A percentile compares a stretch with the other conserved stretches of the same genome.
Evolutionary conservation across 1,284 basidiomycete genomes (phyloP).

Genomic region (Cerioporus squamosus): DNA sequence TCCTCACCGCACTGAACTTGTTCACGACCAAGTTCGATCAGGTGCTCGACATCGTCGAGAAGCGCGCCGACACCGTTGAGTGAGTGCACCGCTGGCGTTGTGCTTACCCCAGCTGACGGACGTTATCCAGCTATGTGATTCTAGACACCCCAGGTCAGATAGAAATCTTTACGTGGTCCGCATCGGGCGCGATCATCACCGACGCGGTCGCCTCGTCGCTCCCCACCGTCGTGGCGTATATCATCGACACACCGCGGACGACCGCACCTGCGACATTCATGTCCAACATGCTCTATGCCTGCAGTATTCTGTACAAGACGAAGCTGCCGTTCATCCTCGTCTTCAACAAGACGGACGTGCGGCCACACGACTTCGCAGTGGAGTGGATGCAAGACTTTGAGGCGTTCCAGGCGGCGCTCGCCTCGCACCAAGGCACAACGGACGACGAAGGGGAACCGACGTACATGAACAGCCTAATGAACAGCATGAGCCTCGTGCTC

Average conservation of each 20-base stretch:
- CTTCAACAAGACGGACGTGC: constrained; percentile 98
- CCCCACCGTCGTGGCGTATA: constrained; percentile 94
- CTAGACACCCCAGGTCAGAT: constrained; percentile 99
- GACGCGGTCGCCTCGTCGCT: constrained; percentile 95
- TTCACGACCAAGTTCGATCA: constrained; percentile 99
- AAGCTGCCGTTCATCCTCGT: constrained; percentile 97
- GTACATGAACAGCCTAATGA: constrained; percentile 99
- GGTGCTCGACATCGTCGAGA: constrained; percentile 91
- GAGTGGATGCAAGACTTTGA: constrained; percentile 99
- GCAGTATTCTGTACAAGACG: constrained; percentile 99
- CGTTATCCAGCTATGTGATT: constrained; percentile 77
- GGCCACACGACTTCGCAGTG: constrained; percentile 87
- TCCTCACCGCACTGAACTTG: constrained; percentile 94
- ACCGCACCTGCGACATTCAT: constrained; percentile 98
- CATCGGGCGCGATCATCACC: constrained; percentile 97
- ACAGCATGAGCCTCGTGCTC: constrained; percentile 97
- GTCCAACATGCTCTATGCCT: constrained; percentile 99
- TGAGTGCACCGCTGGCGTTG: constrained; percentile 43
- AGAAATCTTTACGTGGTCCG: constrained; percentile 99
- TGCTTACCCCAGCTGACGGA: not conserved
- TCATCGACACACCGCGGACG: constrained; percentile 97
- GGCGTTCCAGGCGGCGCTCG: constrained; percentile 77
- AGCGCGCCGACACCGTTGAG: constrained; percentile 88
- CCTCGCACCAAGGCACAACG: constrained; percentile 63
- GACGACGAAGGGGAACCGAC: constrained; percentile 91